Evolutionary conservation across 148 eudicot genomes (phyloP), one percentile per base, ranked within the genome.

Genomic region (Spergularia bocconei): DNA sequence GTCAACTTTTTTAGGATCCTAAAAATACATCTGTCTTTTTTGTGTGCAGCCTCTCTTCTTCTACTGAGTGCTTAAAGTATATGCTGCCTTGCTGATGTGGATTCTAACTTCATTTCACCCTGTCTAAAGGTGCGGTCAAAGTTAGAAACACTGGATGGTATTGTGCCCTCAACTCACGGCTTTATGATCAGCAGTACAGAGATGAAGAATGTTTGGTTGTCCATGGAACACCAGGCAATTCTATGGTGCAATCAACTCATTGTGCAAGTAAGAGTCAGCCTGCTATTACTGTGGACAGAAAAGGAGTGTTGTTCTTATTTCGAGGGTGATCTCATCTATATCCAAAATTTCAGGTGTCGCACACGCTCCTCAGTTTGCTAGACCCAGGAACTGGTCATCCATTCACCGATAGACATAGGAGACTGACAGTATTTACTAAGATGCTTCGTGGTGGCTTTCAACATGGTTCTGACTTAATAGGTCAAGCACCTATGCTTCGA

Each of bases 211-310:
- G 98, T 91, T 21, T 95, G 99, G 99, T 79, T 91, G 84, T 91
- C 99, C 70, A 95, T 95, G 98, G 99, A 93, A 77, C 99, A 95
- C 82, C 98, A 95, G 80, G 88, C 85, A 81, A 95, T 92, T 73
- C 77, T 95, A 41, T 95, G 99, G 99, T 95, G 99, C 79, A 95
- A 95, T 82, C 97, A 95, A 81, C 86, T 92, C 47, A 91, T 86
- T 78, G 91, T 86, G 66, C 99, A 95, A 85, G 99, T 95, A 83
- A 86, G 85, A 64, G 67, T 77, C 58, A 64, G 12, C 4, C 38
- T 20, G 67, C 13, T 60, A 58, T 29, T 23, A 65, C 48, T 23
- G 19, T 73, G 47, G 13, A 64, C 39, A 44, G 79, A 63, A 13
- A 66, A 55, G 39, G 53, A 60, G 44, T 16, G 20, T 58, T 60